phyloP scores from a whole-genome alignment of 2,329 filamentous ascomycete genomes.

The Xylariaceae sp. region DNA sequence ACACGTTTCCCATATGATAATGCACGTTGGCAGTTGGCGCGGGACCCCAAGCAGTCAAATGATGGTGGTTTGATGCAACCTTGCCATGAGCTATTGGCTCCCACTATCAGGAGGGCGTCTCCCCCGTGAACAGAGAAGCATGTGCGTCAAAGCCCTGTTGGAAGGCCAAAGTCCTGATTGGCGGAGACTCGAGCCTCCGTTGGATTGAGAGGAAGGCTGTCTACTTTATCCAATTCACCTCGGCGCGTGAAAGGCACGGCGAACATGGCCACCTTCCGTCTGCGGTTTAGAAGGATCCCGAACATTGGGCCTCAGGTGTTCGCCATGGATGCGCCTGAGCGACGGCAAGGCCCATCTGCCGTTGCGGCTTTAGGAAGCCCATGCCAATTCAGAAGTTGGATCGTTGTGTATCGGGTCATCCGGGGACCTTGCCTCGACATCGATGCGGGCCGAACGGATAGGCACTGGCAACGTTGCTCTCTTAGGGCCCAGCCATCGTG shows the following conservation, averaged over 20 bases:
- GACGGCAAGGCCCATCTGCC: conserved; percentile 20
- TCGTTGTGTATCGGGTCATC: conserved; percentile 10
- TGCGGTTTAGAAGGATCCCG: conserved; percentile 26
- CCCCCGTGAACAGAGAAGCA: conserved; percentile 18
- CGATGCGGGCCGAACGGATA: conserved; percentile 11
- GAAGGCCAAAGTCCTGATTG: conserved; percentile 22
- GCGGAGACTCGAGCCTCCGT: conserved; percentile 22
- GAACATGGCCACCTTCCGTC: conserved; percentile 27
- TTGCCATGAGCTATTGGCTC: conserved; percentile 14
- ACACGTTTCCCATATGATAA: conserved; percentile 11
- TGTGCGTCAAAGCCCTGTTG: conserved; percentile 15
- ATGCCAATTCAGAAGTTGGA: conserved; percentile 11
- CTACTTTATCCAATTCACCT: conserved; percentile 23
- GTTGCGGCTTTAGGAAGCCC: conserved; percentile 17
- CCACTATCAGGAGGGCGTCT: conserved; percentile 14
- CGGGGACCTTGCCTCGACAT: conserved; percentile 10
- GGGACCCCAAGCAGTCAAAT: conserved; percentile 28
- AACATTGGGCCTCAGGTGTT: conserved; percentile 15
- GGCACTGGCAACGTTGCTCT: conserved; percentile 29
- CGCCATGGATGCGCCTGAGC: conserved; percentile 13
- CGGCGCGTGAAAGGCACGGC: conserved; percentile 24
- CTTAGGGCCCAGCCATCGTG: conserved; percentile 12
- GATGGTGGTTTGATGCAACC: conserved; percentile 29
- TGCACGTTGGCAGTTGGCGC: conserved; percentile 25
- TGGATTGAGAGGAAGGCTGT: conserved; percentile 21